Conservation (phyloP, 129 eudicot genomes). For the Saussurea involucrata region DNA sequence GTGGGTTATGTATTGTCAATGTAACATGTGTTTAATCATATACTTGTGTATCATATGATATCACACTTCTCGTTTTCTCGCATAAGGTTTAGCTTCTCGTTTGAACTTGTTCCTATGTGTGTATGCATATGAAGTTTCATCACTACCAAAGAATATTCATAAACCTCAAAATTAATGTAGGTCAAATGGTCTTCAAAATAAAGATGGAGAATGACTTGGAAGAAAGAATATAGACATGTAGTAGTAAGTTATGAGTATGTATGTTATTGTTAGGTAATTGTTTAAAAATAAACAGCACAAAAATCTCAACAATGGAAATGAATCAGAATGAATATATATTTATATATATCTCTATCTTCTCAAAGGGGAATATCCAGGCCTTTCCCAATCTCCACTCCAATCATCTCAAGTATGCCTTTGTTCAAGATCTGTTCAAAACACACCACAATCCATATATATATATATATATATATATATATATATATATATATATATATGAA, state of each 20-base stretch:
- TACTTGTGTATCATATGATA: too few species aligned
- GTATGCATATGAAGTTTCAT: too few species aligned
- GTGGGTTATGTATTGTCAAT: too few species aligned
- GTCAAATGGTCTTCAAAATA: too few species aligned
- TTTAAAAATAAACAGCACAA: neutral
- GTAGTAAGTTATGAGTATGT: neutral
- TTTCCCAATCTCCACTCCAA: constrained; percentile 89
- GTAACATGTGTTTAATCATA: too few species aligned
- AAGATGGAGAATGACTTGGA: neutral
- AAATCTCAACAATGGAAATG: neutral
- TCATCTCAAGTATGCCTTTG: constrained; percentile 84
- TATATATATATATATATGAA: too few species aligned
- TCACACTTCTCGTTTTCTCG: too few species aligned
- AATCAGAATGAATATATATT: neutral
- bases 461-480: too few species aligned
- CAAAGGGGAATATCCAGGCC: constrained; percentile 93
- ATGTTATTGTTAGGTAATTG: neutral
- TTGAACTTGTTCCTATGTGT: too few species aligned
- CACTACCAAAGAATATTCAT: too few species aligned
- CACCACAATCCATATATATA: neutral
- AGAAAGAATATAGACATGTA: neutral
- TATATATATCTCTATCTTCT: constrained; percentile 12
- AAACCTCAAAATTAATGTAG: too few species aligned
- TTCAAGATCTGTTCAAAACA: constrained; percentile 57
- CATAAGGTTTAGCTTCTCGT: too few species aligned